Conservation (phyloP, 1,139 yeast genomes). For the Protomyces macrosporus region DNA sequence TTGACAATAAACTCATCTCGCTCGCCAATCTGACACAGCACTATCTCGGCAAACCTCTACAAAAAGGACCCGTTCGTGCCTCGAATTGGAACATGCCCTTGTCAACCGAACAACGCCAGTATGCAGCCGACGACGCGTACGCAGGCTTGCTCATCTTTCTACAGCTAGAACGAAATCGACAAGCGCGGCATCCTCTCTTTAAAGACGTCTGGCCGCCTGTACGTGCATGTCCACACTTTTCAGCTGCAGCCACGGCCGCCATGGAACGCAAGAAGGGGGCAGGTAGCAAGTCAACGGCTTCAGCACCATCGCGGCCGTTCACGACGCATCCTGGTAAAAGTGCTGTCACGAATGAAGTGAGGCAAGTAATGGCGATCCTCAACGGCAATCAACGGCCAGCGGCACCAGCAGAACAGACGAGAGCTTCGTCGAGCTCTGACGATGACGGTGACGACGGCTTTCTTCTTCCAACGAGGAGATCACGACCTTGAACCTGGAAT, state of each 20-base stretch:
- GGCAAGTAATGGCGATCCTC: background rate
- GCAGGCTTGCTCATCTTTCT: conserved; percentile 17
- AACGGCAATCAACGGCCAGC: background rate
- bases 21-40: conserved; percentile 2
- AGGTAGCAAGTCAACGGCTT: no score
- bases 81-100: conserved; percentile 16
- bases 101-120: conserved; percentile 10
- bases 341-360: background rate
- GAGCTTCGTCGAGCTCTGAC: background rate
- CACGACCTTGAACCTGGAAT: no score
- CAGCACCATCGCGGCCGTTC: background rate
- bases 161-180: conserved; percentile 12
- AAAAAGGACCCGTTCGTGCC: conserved; percentile 10
- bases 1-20: conserved; percentile 1
- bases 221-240: conserved; percentile 2
- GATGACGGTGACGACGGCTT: background rate
- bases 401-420: background rate
- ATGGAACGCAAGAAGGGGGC: no score
- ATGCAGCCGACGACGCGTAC: conserved; percentile 22
- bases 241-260: background rate
- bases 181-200: background rate
- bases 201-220: conserved; percentile 18
- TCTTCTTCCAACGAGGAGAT: background rate
- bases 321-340: background rate
- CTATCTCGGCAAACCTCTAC: conserved; percentile 13